phyloP scores from a whole-genome alignment of 1,284 basidiomycete genomes.

The Trametes hirsuta region DNA sequence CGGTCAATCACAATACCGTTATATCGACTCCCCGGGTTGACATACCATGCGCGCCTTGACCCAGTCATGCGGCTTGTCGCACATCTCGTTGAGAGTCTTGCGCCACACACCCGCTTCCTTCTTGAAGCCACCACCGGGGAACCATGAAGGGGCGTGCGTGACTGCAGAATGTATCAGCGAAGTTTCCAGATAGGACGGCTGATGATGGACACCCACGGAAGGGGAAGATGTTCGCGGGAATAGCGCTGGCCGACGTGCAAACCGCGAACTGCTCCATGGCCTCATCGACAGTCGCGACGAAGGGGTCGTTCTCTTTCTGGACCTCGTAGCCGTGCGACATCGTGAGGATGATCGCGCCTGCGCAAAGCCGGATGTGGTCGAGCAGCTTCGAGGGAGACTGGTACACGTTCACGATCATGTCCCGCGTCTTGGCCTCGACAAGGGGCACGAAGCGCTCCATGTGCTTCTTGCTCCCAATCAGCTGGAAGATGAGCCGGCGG shows the following conservation, averaged over 20 bases:
- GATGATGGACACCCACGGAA: conserved; percentile 20
- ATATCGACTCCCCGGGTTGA: background rate
- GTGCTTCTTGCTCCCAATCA: conserved; percentile 56
- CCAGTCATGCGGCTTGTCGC: conserved; percentile 31
- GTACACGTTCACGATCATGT: conserved; percentile 58
- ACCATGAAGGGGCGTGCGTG: conserved; percentile 34
- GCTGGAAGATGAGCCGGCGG: conserved; percentile 58
- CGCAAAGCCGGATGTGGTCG: conserved; percentile 59
- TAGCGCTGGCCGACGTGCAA: conserved; percentile 32
- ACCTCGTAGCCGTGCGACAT: conserved; percentile 36
- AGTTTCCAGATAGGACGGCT: background rate
- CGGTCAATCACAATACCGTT: background rate
- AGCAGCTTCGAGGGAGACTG: conserved; percentile 55
- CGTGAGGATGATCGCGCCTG: conserved; percentile 35
- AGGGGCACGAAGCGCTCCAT: conserved; percentile 53
- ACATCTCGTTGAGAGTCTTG: conserved; percentile 26
- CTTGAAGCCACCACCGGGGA: conserved; percentile 35
- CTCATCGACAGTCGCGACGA: conserved; percentile 33
- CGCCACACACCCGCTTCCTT: conserved; percentile 27
- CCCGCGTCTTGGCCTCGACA: conserved; percentile 56
- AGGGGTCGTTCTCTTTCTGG: conserved; percentile 28
- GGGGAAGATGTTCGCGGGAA: conserved; percentile 37
- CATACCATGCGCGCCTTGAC: conserved; percentile 33
- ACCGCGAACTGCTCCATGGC: conserved; percentile 32
- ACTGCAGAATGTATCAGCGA: conserved; percentile 21